Conservation (phyloP, 192 early-diverging fungal genomes). For the Irineochytrium annulatum region DNA sequence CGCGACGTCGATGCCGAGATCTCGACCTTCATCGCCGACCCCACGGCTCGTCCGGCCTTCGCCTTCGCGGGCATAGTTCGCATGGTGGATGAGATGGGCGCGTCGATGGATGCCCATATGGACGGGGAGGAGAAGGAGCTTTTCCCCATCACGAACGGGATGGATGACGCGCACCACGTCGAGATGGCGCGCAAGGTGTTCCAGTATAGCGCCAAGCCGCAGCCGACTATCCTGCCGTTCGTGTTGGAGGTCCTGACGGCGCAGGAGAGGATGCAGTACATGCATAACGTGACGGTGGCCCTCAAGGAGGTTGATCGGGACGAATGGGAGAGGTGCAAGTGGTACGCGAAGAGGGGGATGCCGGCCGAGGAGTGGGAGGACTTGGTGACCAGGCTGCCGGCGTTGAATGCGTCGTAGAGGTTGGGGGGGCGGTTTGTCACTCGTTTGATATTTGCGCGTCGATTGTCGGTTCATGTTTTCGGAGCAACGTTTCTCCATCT, state of each 20-base stretch:
- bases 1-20: not conserved
- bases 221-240: slow-evolving; percentile 13
- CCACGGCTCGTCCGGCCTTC: no score
- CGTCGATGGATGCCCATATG: not conserved
- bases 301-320: slow-evolving; percentile 3
- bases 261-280: slow-evolving; percentile 18
- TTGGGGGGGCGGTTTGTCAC: no score
- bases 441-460: no score
- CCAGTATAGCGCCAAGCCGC: not conserved
- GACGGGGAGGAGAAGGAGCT: slow-evolving; percentile 9
- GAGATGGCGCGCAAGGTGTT: not conserved
- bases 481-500: no score
- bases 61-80: slow-evolving; percentile 7
- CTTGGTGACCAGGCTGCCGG: slow-evolving; percentile 14
- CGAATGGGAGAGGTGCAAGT: slow-evolving; percentile 14
- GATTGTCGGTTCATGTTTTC: no score
- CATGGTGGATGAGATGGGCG: not conserved
- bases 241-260: slow-evolving; percentile 14
- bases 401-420: slow-evolving; percentile 6
- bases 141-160: not conserved
- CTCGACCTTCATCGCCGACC: not conserved
- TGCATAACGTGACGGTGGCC: slow-evolving; percentile 11
- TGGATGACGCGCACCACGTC: not conserved
- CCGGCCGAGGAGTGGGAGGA: slow-evolving; percentile 8
- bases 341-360: not conserved